These are phyloP conservation scores for Grosmannia serpens DNA, from an alignment of 2,329 filamentous ascomycete genomes.

Conservation along the genomic window DNA sequence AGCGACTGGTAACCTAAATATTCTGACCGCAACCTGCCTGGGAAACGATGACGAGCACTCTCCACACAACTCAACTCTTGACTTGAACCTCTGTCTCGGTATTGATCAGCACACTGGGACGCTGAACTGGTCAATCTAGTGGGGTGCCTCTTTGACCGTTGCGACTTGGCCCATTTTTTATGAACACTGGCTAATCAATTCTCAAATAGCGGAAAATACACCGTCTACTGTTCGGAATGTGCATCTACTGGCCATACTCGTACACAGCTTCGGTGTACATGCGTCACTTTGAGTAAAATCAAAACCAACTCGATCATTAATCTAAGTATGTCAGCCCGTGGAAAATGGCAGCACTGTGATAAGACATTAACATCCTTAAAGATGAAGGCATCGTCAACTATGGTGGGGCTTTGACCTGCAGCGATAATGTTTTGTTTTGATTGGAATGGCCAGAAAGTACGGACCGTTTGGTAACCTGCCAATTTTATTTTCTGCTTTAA, in stretches of 20 bases:
- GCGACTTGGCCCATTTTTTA: neutral
- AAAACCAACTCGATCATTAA: slow-evolving; percentile 8
- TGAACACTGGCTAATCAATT: neutral
- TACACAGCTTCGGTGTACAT: slow-evolving; percentile 7
- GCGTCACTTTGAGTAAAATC: slow-evolving; percentile 2
- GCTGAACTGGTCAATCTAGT: slow-evolving; percentile 11
- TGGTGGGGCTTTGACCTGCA: neutral
- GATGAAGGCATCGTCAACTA: neutral
- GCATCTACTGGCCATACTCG: neutral
- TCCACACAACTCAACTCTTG: slow-evolving; percentile 4
- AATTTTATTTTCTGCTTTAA: too few relatives aligned
- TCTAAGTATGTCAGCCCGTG: slow-evolving; percentile 5
- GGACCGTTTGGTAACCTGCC: too few relatives aligned
- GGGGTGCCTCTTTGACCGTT: neutral
- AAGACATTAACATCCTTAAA: neutral
- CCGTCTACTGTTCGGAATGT: slow-evolving; percentile 11
- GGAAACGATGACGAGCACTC: neutral
- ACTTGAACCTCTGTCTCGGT: slow-evolving; percentile 14
- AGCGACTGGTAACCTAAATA: neutral
- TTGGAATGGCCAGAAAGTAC: neutral
- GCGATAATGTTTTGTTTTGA: neutral
- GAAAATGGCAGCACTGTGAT: neutral
- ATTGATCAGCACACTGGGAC: slow-evolving; percentile 6
- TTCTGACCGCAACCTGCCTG: slow-evolving; percentile 5
- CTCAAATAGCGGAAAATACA: slow-evolving; percentile 11